Percentiles rank a stretch among this genome's conserved stretches.
Conservation (phyloP, 768 basidiomycete genomes). For the Mrakia hoshinonis region DNA sequence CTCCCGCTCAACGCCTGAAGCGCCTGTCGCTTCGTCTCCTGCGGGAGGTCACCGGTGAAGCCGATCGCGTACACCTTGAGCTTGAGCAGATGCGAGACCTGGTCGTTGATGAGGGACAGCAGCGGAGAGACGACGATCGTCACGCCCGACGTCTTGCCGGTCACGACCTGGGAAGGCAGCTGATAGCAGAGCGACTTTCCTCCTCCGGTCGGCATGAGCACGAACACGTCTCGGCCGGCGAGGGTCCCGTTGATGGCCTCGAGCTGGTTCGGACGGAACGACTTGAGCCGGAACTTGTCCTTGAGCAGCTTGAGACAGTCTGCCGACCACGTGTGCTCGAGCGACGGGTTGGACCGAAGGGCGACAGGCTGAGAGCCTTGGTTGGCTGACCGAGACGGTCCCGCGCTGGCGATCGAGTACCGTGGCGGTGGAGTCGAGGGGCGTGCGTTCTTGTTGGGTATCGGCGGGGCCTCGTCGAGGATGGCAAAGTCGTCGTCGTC, state of each 20-base stretch:
- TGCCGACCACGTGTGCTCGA: conserved; percentile 38
- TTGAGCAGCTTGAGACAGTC: conserved; percentile 55
- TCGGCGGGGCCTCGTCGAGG: not conserved
- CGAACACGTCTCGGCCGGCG: conserved; percentile 75
- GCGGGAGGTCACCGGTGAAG: conserved; percentile 51
- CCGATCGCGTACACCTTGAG: conserved; percentile 63
- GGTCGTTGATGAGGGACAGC: conserved; percentile 79
- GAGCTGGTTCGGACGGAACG: conserved; percentile 75
- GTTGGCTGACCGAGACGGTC: not conserved
- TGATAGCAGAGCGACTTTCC: conserved; percentile 48
- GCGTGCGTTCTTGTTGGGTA: not conserved
- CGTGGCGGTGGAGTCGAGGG: not conserved
- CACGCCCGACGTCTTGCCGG: conserved; percentile 65
- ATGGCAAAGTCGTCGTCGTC: conserved; percentile 23
- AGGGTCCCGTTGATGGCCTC: conserved; percentile 75
- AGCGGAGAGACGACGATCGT: conserved; percentile 87
- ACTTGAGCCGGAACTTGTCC: conserved; percentile 54
- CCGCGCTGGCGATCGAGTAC: not conserved
- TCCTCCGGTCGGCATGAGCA: conserved; percentile 93
- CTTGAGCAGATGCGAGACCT: conserved; percentile 58
- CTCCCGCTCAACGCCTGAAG: conserved; percentile 18
- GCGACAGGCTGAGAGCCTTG: too few species aligned
- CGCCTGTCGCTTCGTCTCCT: conserved; percentile 38
- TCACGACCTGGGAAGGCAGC: conserved; percentile 70
- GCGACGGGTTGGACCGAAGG: conserved; percentile 28